Evolutionary conservation across 176 grass and related monocot genomes (phyloP), one percentile per base, ranked within the genome.

Genomic region (Aegilops longissima): DNA sequence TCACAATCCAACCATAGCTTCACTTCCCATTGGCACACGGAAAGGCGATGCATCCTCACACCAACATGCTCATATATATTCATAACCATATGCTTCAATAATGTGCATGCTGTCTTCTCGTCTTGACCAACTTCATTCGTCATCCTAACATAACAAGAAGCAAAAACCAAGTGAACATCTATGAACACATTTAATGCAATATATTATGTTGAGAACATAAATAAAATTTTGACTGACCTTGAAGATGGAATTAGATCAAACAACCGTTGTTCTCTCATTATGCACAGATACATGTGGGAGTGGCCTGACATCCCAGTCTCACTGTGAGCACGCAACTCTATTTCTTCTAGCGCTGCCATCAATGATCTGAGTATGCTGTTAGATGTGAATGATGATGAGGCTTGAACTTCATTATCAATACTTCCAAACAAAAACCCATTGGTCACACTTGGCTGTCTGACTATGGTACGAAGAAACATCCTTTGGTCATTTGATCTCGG

Each of bases 1-100:
- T 86, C 80, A 87, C 87, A 92, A 82, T 91, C 87, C 62, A 99
- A 91, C 92, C 90, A 90, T 69, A 99, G 85, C 82, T 94, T 96
- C 72, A 99, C 90, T 96, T 99, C 97, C 97, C 97, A 99, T 66
- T 99, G 92, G 79, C 92, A 96, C 31, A 99, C 94, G 85, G 94
- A 95, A 84, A 99, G 87, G 47, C 97, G 92, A 86, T 99, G 94
- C 97, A 99, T 99, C 82, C 94, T 90, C 45, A 90, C 94, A 51
- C 97, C 97, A 66, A 96, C 94, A 84, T 94, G 85, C 85, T 99
- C 92, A 86, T 99, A 95, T 87, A 96, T 88, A 88, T 94, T 93
- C 79, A 96, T 79, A 77, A 73, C 90, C 97, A 99, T 99, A 69
- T 96, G 83, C 80, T 99, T 91, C 76, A 99, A 88, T 83, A 99